Percentiles rank a stretch among this genome's conserved stretches.
These are phyloP conservation scores for Populus tomentosa DNA, from an alignment of 441 rosid genomes.

Conservation along the genomic window DNA sequence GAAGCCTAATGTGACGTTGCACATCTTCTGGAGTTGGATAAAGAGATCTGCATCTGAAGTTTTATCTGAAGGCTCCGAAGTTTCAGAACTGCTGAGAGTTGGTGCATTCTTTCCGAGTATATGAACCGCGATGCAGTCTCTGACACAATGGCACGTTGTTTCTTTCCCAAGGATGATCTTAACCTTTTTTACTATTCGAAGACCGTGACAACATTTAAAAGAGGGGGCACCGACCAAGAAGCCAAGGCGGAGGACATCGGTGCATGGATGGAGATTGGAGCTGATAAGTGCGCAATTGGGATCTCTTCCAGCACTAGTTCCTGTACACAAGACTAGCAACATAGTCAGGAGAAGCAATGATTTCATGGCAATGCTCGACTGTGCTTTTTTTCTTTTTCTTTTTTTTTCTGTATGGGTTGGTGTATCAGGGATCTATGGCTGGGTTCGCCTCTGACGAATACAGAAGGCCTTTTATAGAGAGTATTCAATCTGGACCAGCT, in stretches of 20 bases:
- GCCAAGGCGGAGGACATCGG: not conserved
- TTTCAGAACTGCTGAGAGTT: not conserved
- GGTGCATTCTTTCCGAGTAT: not conserved
- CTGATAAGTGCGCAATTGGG: not conserved
- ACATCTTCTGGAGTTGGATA: not conserved
- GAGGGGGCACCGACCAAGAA: not conserved
- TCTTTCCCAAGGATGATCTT: not conserved
- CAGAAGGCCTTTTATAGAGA: too few relatives aligned
- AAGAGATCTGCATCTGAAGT: not conserved
- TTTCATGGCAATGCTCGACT: not conserved
- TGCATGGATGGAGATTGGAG: not conserved
- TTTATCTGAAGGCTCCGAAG: not conserved
- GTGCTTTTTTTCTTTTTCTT: too few relatives aligned
- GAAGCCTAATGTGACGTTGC: not conserved
- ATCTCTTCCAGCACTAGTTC: not conserved
- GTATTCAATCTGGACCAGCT: too few relatives aligned
- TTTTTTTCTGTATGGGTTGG: too few relatives aligned
- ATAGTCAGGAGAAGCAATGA: not conserved
- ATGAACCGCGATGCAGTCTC: not conserved
- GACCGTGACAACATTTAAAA: not conserved
- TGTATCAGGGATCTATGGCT: too few relatives aligned
- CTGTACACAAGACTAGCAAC: not conserved
- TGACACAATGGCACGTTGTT: not conserved
- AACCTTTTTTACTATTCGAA: not conserved
- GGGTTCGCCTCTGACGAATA: too few relatives aligned